These are phyloP conservation scores for Apophysomyces elegans DNA, from an alignment of 371 early-diverging fungal genomes.

Conservation along the genomic window DNA sequence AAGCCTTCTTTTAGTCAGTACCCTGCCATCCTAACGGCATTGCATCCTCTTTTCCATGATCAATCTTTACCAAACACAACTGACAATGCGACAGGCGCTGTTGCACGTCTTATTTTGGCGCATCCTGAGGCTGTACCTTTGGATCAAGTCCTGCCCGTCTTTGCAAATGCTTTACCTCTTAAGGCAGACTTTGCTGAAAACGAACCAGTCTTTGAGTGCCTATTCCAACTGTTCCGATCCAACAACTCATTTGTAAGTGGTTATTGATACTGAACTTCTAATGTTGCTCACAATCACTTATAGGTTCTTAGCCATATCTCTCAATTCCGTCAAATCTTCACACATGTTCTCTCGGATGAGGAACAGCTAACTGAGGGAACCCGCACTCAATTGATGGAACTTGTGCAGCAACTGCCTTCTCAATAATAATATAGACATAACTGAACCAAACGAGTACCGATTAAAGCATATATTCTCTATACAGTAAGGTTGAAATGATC, in stretches of 20 bases:
- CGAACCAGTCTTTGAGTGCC: constrained; percentile 73
- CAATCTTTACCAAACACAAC: constrained; percentile 68
- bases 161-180: constrained; percentile 74
- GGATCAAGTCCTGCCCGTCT: constrained; percentile 72
- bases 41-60: constrained; percentile 75
- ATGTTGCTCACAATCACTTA: neutral
- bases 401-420: constrained; percentile 54
- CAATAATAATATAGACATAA: constrained; percentile 32
- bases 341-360: constrained; percentile 52
- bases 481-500: too few relatives aligned
- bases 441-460: constrained; percentile 16
- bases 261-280: neutral
- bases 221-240: constrained; percentile 67
- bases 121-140: constrained; percentile 75
- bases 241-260: constrained; percentile 58
- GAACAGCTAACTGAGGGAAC: constrained; percentile 62
- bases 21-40: constrained; percentile 66
- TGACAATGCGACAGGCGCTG: constrained; percentile 92
- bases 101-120: constrained; percentile 78
- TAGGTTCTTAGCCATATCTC: constrained; percentile 43
- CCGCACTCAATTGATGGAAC: constrained; percentile 59
- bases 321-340: constrained; percentile 48
- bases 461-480: constrained; percentile 1
- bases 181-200: constrained; percentile 85
- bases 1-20: constrained; percentile 58